These are phyloP conservation scores for Flaveria brownii DNA, from an alignment of 129 eudicot genomes.

Conservation along the genomic window DNA sequence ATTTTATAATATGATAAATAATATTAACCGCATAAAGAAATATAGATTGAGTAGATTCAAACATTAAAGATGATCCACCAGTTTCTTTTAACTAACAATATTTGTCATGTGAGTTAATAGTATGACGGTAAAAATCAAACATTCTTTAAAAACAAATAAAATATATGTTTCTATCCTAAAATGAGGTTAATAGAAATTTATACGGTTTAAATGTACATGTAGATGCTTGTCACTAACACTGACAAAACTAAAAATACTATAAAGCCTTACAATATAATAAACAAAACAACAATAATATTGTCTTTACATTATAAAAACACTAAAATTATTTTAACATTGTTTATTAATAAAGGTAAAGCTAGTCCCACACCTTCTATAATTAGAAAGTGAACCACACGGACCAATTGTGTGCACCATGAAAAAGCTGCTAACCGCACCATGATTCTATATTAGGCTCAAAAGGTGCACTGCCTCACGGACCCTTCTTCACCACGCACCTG, in stretches of 20 bases:
- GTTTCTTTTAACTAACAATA: too few species aligned
- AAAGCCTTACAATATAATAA: neutral
- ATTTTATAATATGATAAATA: too few species aligned
- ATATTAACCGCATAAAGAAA: too few species aligned
- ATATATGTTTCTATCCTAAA: too few species aligned
- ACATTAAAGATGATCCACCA: too few species aligned
- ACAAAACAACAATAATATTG: neutral
- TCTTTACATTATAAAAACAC: neutral
- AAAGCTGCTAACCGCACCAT: slow-evolving; percentile 32
- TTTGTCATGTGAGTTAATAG: too few species aligned
- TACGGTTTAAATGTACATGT: too few species aligned
- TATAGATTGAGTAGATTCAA: too few species aligned
- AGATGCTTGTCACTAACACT: too few species aligned
- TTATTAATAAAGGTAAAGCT: neutral
- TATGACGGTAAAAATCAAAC: too few species aligned
- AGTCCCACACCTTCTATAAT: slow-evolving; percentile 17
- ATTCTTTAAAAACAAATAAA: too few species aligned
- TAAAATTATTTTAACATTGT: neutral
- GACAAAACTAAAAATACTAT: neutral
- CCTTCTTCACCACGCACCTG: slow-evolving; percentile 14
- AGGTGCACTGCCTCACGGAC: slow-evolving; percentile 24
- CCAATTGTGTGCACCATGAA: slow-evolving; percentile 36
- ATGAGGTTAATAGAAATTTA: too few species aligned
- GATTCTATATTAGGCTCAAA: slow-evolving; percentile 26
- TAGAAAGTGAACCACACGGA: slow-evolving; percentile 42